Evolutionary conservation across 192 early-diverging fungal species (phyloP), one percentile per base, ranked within the genome.

Genomic region (Gaertneriomyces sp.): DNA sequence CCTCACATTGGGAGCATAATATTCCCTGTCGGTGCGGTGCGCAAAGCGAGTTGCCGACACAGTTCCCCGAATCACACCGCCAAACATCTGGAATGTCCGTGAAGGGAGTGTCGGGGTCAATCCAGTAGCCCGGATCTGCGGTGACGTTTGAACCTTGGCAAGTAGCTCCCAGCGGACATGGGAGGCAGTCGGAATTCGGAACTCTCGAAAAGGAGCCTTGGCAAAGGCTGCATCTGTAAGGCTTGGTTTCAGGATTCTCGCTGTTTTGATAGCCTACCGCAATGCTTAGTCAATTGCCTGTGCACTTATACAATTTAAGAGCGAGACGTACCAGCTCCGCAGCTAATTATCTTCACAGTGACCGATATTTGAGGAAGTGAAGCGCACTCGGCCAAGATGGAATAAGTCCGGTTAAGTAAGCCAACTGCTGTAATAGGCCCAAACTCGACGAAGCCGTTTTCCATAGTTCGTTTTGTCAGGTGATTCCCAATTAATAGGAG

Each of bases 101-200:
- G 12, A 12, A 33, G 4, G 16, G n/a, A 14, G 50, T 53, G n/a
- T 10, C 4, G 20, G 62, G 62, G 39, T 52, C 62, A 16, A 64
- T 53, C 62, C 62, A 64, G 20, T 54, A 64, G 11, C 62, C 62
- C 20, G 62, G 62, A n/a, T 64, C 47, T 38, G 62, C 62, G 20
- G 62, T 64, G 7, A 64, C 50, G 41, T 64, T 64, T 7, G 46
- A 16, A 3, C 62, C 62, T 53, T 64, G 62, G 42, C 62, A 64
- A 17, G 50, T 33, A 17, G 62, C 62, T n/a, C 62, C 62, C 7
- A 52, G 20, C 41, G 62, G 62, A 54, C 62, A 64, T 11, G 62
- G 62, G 10, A 64, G 38, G 40, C 62, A 64, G 10, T 64, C 39
- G 1, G 62, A 14, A 40, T 64, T 52, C 39, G 62, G 62, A 10